Base-by-base conservation (phyloP, 2,329 filamentous ascomycete genomes). In the Colletotrichum orbiculare region DNA sequence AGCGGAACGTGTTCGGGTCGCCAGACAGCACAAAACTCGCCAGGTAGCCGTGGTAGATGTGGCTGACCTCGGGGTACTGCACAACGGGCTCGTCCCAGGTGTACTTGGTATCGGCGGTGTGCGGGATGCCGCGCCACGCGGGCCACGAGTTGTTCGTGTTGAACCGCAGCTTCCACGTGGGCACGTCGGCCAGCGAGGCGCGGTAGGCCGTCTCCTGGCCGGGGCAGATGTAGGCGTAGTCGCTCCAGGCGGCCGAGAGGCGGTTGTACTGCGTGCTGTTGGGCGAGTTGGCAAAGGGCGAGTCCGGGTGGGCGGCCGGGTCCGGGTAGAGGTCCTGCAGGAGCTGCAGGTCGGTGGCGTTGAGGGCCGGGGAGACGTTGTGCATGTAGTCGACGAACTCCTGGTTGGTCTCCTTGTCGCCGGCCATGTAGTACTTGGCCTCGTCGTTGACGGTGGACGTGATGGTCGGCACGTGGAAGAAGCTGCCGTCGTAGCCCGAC, bases 141-240 rank as follows among this genome's bases (percentile, higher is more conserved):
- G 6, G 92, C 70, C 2, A 94, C 69, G 70, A 94, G 92, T 2
- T 84, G 87, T 17, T 78, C 89, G 74, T 96, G 92, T 79, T 73
- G 39, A 77, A 93, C 91, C 0, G 91, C 94, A 25, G 92, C 93
- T 1, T 96, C 76, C 56, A 94, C 76, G 0, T 92, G 89, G 0
- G 88, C 89, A 13, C 89, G 89, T 72, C 90, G 87, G 79, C 90
- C 75, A 77, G 94, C 87, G 85, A 4, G 87, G 88, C 1, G 89
- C 76, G 70, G 89, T 78, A 73, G 1, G 80, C 78, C 0, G 80
- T 82, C 62, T 82, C 80, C n/a, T 82, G 79, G 0, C 75, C 76
- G 0, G 81, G 75, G 17, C 80, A 82, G 13, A 79, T 77, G 62
- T 82, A 82, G 37, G 76, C 79, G 54, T 79, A 82, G 67, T 83